A percentile compares a stretch with the other conserved stretches of the same genome.
Evolutionary conservation across 1,284 basidiomycete species (phyloP).

Genomic region (Vanrija humicola): DNA sequence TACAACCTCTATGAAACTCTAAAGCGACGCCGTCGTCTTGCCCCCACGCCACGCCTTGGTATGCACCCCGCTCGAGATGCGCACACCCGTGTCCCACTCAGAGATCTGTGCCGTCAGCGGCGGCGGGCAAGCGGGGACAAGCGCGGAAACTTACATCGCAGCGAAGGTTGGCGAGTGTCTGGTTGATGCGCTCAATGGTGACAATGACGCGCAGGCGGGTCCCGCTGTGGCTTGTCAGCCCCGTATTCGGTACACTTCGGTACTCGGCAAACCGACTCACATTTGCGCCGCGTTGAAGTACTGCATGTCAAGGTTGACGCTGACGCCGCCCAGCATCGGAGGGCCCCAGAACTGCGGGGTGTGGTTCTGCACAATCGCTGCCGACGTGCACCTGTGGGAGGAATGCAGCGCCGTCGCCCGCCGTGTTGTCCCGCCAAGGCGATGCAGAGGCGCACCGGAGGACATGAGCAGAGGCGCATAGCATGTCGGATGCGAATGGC

Average conservation of each 20-base stretch:
- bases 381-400: background rate
- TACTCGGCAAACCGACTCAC: background rate
- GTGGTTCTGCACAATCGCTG: constrained; percentile 11
- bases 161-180: constrained; percentile 12
- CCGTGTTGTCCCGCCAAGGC: too few species aligned
- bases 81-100: constrained; percentile 18
- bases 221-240: background rate
- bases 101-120: constrained; percentile 5
- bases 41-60: constrained; percentile 25
- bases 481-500: too few species aligned
- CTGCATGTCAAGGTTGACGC: constrained; percentile 30
- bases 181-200: constrained; percentile 11
- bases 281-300: constrained; percentile 27
- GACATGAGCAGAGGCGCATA: too few species aligned
- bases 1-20: background rate
- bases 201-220: constrained; percentile 14
- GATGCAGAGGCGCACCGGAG: too few species aligned
- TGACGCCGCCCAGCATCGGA: constrained; percentile 37
- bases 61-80: constrained; percentile 23
- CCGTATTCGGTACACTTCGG: too few species aligned
- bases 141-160: constrained; percentile 12
- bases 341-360: constrained; percentile 39
- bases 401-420: too few species aligned
- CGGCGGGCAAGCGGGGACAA: background rate
- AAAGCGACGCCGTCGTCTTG: background rate